phyloP scores from a whole-genome alignment of 257 asterid species.

The Penstemon davidsonii region DNA sequence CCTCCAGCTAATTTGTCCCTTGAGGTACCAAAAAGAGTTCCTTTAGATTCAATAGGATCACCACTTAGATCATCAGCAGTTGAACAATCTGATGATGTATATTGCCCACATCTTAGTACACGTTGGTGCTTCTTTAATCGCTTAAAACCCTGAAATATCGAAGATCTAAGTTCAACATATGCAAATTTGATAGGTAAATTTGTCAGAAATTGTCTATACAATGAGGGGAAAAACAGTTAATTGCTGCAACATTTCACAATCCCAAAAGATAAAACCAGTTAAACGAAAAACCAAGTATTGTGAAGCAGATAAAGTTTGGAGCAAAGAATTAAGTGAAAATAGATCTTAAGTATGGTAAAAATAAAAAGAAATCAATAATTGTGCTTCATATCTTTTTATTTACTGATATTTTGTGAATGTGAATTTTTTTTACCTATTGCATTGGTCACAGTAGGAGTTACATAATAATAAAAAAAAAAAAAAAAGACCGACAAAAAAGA shows the following conservation, averaged over 20 bases:
- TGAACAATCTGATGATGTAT: conserved; percentile 36
- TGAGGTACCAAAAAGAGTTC: conserved; percentile 31
- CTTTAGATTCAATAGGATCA: conserved; percentile 33
- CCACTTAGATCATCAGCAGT: conserved; percentile 25
- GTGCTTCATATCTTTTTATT: no score
- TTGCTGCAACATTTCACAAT: not conserved
- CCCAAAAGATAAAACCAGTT: not conserved
- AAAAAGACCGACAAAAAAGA: no score
- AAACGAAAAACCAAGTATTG: not conserved
- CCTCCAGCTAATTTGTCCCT: conserved; percentile 41
- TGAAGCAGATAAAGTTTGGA: no score
- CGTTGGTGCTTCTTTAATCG: conserved; percentile 66
- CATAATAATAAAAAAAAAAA: no score
- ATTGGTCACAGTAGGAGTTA: no score
- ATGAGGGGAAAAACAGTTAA: not conserved
- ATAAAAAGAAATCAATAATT: not conserved
- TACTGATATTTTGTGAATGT: no score
- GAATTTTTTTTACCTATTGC: no score
- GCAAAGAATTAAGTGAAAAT: no score
- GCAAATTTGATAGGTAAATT: not conserved
- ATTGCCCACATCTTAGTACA: conserved; percentile 40
- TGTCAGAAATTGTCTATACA: not conserved
- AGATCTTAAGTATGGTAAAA: not conserved
- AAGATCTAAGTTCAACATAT: conserved; percentile 3
- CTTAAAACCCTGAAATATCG: conserved; percentile 51